A percentile compares a stretch with the other conserved stretches of the same genome.
These are phyloP conservation scores for Talaromyces sp. DNA, from an alignment of 2,329 filamentous ascomycete genomes.

Conservation along the genomic window DNA sequence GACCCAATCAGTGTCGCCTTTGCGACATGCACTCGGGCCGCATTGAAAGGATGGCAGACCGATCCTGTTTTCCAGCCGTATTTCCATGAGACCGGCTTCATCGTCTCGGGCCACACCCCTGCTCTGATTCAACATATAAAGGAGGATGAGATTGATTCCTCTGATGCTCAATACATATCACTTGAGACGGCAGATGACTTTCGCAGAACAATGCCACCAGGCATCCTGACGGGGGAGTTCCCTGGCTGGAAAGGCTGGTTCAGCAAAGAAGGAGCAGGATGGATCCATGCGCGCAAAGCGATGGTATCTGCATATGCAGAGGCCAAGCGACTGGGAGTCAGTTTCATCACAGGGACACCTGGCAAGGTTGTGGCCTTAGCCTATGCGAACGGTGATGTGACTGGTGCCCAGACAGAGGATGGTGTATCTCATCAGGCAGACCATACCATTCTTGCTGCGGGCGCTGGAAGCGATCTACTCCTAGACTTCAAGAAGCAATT, in stretches of 20 bases:
- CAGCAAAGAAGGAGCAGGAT: constrained; percentile 48
- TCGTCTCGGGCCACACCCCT: constrained; percentile 46
- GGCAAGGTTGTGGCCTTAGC: constrained; percentile 46
- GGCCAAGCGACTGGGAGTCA: constrained; percentile 50
- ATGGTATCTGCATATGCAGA: constrained; percentile 51
- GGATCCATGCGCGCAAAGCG: constrained; percentile 57
- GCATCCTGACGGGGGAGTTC: constrained; percentile 55
- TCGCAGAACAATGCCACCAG: constrained; percentile 54
- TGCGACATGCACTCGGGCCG: constrained; percentile 29
- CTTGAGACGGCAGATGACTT: constrained; percentile 52
- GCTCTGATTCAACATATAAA: constrained; percentile 43
- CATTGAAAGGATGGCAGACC: constrained; percentile 45
- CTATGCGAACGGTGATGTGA: constrained; percentile 41
- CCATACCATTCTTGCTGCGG: constrained; percentile 53
- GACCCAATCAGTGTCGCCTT: constrained; percentile 26
- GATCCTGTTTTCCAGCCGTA: constrained; percentile 50
- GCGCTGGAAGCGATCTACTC: constrained; percentile 51
- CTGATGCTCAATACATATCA: constrained; percentile 33
- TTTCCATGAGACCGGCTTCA: constrained; percentile 50
- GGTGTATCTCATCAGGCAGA: constrained; percentile 46
- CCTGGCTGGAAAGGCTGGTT: constrained; percentile 56
- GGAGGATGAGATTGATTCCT: constrained; percentile 37
- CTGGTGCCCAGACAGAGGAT: constrained; percentile 49
- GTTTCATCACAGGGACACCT: constrained; percentile 48
- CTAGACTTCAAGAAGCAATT: constrained; percentile 57